These are phyloP conservation scores for Kickxella alabastrina DNA, from an alignment of 192 early-diverging fungal genomes.

Conservation along the genomic window DNA sequence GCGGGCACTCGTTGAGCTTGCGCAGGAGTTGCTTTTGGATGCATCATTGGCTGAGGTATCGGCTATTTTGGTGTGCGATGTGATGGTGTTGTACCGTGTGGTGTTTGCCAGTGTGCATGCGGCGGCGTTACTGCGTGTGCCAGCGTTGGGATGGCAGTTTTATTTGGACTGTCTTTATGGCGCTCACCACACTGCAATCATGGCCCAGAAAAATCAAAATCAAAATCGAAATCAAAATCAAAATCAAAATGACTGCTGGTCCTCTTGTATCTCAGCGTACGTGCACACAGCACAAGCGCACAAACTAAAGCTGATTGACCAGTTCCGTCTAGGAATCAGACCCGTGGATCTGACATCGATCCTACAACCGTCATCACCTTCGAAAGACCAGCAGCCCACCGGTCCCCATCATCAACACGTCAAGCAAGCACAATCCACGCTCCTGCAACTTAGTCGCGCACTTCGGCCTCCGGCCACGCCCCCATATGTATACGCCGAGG, in stretches of 20 bases:
- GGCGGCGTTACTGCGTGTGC: constrained; percentile 18
- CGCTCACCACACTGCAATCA: constrained; percentile 27
- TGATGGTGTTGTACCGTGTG: constrained; percentile 5
- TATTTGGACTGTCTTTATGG: constrained; percentile 44
- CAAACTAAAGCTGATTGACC: neutral
- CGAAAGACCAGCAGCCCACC: too few species aligned
- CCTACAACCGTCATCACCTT: constrained; percentile 10
- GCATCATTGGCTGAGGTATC: neutral
- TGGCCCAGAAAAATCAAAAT: neutral
- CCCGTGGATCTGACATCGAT: neutral
- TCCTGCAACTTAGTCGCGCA: constrained; percentile 17
- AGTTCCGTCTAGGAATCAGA: neutral
- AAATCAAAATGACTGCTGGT: too few species aligned
- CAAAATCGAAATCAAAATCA: neutral
- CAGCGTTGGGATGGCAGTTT: constrained; percentile 39
- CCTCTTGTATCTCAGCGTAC: too few species aligned
- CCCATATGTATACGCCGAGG: constrained; percentile 20
- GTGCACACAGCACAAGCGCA: neutral
- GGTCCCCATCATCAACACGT: too few species aligned
- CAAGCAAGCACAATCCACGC: constrained; percentile 12
- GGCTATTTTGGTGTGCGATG: neutral
- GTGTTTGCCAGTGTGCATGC: constrained; percentile 26
- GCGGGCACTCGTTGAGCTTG: constrained; percentile 9
- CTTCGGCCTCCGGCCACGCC: constrained; percentile 22
- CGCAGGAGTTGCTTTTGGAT: constrained; percentile 13